phyloP scores from a whole-genome alignment of 83 land plant genomes.

The Thuja plicata region DNA sequence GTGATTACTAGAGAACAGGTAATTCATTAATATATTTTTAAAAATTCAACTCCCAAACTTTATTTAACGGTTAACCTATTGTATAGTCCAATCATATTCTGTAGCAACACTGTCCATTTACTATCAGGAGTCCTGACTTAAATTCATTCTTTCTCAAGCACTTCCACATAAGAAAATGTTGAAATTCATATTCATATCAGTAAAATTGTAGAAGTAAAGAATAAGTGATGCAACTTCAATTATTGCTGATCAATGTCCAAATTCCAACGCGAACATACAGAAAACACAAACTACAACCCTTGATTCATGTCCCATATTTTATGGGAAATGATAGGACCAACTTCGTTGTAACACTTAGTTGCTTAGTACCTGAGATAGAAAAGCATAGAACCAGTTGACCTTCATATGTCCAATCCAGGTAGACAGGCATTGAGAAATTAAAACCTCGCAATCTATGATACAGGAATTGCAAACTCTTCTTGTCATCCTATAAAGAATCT shows the following conservation, averaged over 20 bases:
- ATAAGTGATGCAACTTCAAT: background rate
- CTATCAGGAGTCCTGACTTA: conserved; percentile 2
- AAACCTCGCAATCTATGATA: background rate
- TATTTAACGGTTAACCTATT: background rate
- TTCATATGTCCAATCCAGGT: too few relatives aligned
- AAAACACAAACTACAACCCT: background rate
- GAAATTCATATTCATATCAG: background rate
- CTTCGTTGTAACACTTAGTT: background rate
- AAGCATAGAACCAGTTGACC: background rate
- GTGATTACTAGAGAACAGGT: background rate
- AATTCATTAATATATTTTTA: background rate
- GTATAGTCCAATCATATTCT: background rate
- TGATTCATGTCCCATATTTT: background rate
- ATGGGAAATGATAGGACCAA: background rate
- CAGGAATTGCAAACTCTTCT: background rate
- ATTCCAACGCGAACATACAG: background rate
- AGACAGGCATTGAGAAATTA: background rate
- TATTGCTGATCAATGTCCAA: background rate
- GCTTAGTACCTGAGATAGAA: background rate
- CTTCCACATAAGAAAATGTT: background rate
- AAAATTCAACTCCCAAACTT: background rate
- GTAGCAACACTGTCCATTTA: background rate
- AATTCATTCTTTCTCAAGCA: background rate
- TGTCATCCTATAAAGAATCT: background rate
- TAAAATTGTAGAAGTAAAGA: background rate